A percentile compares a stretch with the other conserved stretches of the same genome.
phyloP scores from a whole-genome alignment of 192 early-diverging fungal species.

The Chytriomyces sp. region DNA sequence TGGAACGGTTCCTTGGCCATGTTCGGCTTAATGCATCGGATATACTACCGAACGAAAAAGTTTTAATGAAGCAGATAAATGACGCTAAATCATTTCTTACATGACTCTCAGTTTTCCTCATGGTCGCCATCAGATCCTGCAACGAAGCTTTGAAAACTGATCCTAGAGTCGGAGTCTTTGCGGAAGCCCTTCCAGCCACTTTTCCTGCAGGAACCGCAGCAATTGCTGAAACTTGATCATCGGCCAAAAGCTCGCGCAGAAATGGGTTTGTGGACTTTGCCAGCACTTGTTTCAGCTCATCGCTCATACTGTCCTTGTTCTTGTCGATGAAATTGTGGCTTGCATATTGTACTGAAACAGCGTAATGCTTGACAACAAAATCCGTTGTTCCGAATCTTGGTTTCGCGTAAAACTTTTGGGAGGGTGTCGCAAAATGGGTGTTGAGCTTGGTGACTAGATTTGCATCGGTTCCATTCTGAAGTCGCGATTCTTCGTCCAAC shows the following conservation, averaged over 20 bases:
- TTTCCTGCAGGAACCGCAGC: not conserved
- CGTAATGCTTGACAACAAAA: constrained; percentile 89
- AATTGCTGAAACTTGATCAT: not conserved
- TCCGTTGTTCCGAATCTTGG: constrained; percentile 77
- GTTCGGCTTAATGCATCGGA: constrained; percentile 96
- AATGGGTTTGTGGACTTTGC: constrained; percentile 71
- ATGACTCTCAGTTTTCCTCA: constrained; percentile 76
- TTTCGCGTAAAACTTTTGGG: constrained; percentile 70
- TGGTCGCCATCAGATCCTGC: constrained; percentile 87
- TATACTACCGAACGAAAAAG: constrained; percentile 60
- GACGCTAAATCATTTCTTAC: not conserved
- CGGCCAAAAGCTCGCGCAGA: constrained; percentile 67
- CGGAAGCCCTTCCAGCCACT: not conserved
- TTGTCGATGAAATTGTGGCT: constrained; percentile 88
- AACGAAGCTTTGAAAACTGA: constrained; percentile 78
- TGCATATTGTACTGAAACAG: constrained; percentile 84
- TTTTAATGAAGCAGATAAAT: not conserved
- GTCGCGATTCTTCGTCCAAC: constrained; percentile 88
- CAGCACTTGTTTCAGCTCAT: constrained; percentile 75
- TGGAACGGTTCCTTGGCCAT: constrained; percentile 82
- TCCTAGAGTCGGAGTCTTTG: constrained; percentile 82
- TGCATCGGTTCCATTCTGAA: constrained; percentile 85
- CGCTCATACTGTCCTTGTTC: constrained; percentile 92
- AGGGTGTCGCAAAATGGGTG: constrained; percentile 46
- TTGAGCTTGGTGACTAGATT: constrained; percentile 86